Percentiles rank a stretch among this genome's conserved stretches.
These are phyloP conservation scores for Pleurotus citrinopileatus DNA, from an alignment of 768 basidiomycete species.

Conservation along the genomic window DNA sequence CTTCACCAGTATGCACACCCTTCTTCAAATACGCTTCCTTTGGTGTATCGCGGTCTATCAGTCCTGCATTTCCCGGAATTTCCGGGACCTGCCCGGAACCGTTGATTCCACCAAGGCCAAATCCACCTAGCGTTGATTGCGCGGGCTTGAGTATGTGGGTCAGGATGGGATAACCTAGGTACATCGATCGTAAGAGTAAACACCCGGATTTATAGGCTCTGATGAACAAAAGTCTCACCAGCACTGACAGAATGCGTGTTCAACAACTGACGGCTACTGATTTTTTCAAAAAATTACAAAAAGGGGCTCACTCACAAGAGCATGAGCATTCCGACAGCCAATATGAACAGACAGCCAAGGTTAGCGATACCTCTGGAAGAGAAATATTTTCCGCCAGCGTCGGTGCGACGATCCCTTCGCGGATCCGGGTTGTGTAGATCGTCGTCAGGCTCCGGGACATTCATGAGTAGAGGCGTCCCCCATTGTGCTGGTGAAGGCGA, in stretches of 20 bases:
- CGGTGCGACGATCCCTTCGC: slow-evolving; percentile 47
- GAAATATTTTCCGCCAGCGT: slow-evolving; percentile 55
- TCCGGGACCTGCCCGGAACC: slow-evolving; percentile 65
- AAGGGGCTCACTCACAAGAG: slow-evolving; percentile 48
- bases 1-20: slow-evolving; percentile 45
- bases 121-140: slow-evolving; percentile 51
- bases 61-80: slow-evolving; percentile 55
- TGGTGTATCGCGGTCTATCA: slow-evolving; percentile 82
- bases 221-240: slow-evolving; percentile 24
- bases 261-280: no score
- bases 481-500: slow-evolving; percentile 49
- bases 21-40: slow-evolving; percentile 46
- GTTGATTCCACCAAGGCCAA: slow-evolving; percentile 76
- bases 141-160: slow-evolving; percentile 39
- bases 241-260: slow-evolving; percentile 25
- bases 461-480: slow-evolving; percentile 38
- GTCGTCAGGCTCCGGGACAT: slow-evolving; percentile 57
- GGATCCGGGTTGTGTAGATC: slow-evolving; percentile 64
- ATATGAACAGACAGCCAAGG: slow-evolving; percentile 60
- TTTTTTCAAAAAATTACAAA: neutral
- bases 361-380: slow-evolving; percentile 65
- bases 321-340: slow-evolving; percentile 43
- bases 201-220: slow-evolving; percentile 13
- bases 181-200: neutral
- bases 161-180: slow-evolving; percentile 47